Percentiles rank a stretch among this genome's conserved stretches.
Evolutionary conservation across 768 basidiomycete species (phyloP).

Genomic region (Naganishia vaughanmartiniae): DNA sequence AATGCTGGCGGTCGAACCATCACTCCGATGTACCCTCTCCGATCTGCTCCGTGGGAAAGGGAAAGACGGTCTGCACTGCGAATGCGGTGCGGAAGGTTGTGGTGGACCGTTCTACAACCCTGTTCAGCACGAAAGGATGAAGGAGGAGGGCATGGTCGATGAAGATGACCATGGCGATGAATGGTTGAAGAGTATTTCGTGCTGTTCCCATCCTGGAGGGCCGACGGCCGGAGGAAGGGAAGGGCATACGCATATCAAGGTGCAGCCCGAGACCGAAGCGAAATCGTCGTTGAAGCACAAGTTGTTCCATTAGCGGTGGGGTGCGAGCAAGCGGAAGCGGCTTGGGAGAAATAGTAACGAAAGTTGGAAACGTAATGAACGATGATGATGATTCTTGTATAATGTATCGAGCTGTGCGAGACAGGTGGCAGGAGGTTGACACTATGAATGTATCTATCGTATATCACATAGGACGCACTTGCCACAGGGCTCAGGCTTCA

Average conservation of each 20-base stretch:
- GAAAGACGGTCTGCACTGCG: constrained; percentile 74
- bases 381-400: no score
- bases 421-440: no score
- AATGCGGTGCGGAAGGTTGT: constrained; percentile 61
- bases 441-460: no score
- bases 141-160: constrained; percentile 28
- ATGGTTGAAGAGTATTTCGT: constrained; percentile 73
- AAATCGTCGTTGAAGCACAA: constrained; percentile 49
- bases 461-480: no score
- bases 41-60: constrained; percentile 81
- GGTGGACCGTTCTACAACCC: constrained; percentile 56
- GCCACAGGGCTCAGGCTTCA: no score
- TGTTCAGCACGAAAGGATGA: constrained; percentile 23
- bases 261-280: constrained; percentile 42
- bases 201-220: constrained; percentile 43
- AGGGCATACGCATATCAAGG: constrained; percentile 49
- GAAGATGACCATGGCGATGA: constrained; percentile 71
- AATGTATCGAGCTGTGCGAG: no score
- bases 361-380: no score
- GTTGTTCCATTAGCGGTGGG: constrained; percentile 43
- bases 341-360: no score
- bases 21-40: constrained; percentile 83
- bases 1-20: constrained; percentile 89
- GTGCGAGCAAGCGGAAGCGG: not conserved
- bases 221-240: constrained; percentile 29